Evolutionary conservation across 306 rosid genomes (phyloP).

Genomic region (Senna tora): DNA sequence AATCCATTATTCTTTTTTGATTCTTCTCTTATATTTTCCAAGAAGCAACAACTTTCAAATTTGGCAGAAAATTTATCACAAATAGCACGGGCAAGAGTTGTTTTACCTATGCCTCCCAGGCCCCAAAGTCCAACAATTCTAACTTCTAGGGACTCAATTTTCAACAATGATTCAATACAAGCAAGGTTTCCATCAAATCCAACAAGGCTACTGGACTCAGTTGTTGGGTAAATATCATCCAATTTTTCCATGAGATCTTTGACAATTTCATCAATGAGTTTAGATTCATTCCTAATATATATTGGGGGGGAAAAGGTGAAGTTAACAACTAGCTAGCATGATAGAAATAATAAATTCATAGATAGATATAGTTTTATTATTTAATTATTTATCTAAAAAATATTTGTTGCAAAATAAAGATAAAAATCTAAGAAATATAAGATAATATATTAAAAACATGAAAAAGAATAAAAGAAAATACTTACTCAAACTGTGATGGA

Average conservation of each 20-base stretch:
- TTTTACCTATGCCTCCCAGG: not conserved
- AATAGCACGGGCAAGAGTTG: not conserved
- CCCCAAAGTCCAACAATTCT: constrained; percentile 37
- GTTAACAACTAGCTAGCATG: too few species aligned
- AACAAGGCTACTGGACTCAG: not conserved
- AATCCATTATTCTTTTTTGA: not conserved
- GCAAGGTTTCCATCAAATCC: not conserved
- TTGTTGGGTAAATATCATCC: not conserved
- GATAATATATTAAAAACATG: not conserved
- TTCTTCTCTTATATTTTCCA: constrained; percentile 23
- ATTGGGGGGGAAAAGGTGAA: too few species aligned
- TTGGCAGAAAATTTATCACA: not conserved
- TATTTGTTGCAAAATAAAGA: not conserved
- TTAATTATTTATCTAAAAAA: too few species aligned
- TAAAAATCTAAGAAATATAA: too few species aligned
- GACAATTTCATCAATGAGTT: constrained; percentile 11
- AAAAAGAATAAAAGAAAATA: not conserved
- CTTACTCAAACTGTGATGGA: not conserved
- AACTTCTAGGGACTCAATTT: constrained; percentile 2
- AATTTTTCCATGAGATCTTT: not conserved
- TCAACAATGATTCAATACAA: not conserved
- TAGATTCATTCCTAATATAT: not conserved
- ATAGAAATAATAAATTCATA: too few species aligned
- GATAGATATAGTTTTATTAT: too few species aligned
- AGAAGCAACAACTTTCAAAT: constrained; percentile 20